Conservation (phyloP, 2,329 filamentous ascomycete species). For the Gnomoniopsis sp. region DNA sequence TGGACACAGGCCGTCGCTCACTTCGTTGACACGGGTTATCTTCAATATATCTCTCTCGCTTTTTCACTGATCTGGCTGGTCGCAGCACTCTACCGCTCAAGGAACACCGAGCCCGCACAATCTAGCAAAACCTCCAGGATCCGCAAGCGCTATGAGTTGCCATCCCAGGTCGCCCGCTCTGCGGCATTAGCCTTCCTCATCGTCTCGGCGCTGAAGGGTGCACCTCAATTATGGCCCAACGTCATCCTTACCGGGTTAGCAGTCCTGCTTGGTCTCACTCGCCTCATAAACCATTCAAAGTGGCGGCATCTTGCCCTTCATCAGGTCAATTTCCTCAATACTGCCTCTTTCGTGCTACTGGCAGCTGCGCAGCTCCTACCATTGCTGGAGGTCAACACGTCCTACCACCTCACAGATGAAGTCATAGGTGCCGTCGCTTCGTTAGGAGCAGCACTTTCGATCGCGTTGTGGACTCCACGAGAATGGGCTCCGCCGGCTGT, state of each 20-base stretch:
- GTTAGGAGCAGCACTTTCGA: slow-evolving; percentile 33
- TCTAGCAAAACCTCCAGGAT: slow-evolving; percentile 9
- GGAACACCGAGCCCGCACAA: not conserved
- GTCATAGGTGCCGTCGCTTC: slow-evolving; percentile 32
- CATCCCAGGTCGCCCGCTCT: slow-evolving; percentile 9
- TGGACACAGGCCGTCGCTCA: slow-evolving; percentile 9
- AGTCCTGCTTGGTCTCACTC: slow-evolving; percentile 10
- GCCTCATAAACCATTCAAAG: slow-evolving; percentile 6
- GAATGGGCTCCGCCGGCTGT: slow-evolving; percentile 46
- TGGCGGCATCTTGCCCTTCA: slow-evolving; percentile 18
- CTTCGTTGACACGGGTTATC: slow-evolving; percentile 3
- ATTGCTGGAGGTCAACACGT: slow-evolving; percentile 16
- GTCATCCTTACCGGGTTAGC: slow-evolving; percentile 9
- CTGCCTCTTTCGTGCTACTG: slow-evolving; percentile 8
- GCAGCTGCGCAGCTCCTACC: slow-evolving; percentile 20
- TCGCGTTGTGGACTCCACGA: slow-evolving; percentile 44
- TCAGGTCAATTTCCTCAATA: slow-evolving; percentile 16
- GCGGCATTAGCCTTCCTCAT: slow-evolving; percentile 10
- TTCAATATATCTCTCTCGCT: slow-evolving; percentile 8
- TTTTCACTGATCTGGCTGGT: slow-evolving; percentile 13
- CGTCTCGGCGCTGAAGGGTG: slow-evolving; percentile 6
- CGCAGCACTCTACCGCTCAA: not conserved
- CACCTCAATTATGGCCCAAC: slow-evolving; percentile 8
- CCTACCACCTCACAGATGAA: slow-evolving; percentile 25
- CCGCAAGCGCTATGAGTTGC: slow-evolving; percentile 13